These are phyloP conservation scores for Solanum neorickii DNA, from an alignment of 257 asterid species.

Conservation along the genomic window DNA sequence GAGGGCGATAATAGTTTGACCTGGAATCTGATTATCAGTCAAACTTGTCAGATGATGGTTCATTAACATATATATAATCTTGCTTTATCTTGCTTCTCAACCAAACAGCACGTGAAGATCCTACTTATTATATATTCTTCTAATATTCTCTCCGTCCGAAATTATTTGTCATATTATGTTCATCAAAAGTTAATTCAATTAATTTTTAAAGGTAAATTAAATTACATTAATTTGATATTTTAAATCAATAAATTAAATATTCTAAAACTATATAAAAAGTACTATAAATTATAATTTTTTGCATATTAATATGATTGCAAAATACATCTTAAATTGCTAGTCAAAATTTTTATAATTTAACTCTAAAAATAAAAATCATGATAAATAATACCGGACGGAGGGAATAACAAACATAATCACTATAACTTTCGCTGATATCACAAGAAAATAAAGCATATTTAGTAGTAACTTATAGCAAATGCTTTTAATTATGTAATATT, in stretches of 20 bases:
- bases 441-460: neutral
- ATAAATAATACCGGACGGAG: too few species aligned
- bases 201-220: too few species aligned
- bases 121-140: neutral
- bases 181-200: too few species aligned
- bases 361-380: too few species aligned
- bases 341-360: accelerated
- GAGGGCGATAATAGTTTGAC: neutral
- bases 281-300: too few species aligned
- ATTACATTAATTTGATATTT: too few species aligned
- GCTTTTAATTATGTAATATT: neutral
- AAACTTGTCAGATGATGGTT: neutral
- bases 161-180: too few species aligned
- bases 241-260: too few species aligned
- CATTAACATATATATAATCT: neutral
- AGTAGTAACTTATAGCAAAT: neutral
- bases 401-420: neutral
- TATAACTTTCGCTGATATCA: neutral
- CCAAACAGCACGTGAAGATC: neutral
- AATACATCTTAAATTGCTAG: too few species aligned
- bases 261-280: too few species aligned
- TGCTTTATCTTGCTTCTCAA: neutral
- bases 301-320: too few species aligned
- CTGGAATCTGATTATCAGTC: neutral
- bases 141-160: too few species aligned